Evolutionary conservation across 192 early-diverging fungal genomes (phyloP).

Genomic region (Entomortierella beljakovae): DNA sequence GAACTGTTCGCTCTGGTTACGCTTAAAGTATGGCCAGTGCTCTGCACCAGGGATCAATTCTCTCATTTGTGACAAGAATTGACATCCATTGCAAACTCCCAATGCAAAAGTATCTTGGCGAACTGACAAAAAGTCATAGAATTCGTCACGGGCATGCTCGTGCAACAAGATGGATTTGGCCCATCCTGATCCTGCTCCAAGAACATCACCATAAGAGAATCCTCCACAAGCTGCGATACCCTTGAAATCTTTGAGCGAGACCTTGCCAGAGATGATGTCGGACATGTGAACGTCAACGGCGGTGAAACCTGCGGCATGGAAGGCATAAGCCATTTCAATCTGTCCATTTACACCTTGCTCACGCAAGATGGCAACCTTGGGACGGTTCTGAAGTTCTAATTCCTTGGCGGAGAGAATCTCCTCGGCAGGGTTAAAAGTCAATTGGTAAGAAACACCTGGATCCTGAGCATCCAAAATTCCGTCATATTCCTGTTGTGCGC

Average conservation of each 20-base stretch:
- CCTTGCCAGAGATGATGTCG: conserved; percentile 80
- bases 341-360: conserved; percentile 99
- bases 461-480: conserved; percentile 75
- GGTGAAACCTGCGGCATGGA: conserved; percentile 93
- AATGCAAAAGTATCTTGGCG: conserved; percentile 93
- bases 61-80: conserved; percentile 91
- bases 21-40: conserved; percentile 92
- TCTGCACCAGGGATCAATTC: conserved; percentile 89
- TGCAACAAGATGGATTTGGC: conserved; percentile 91
- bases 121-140: conserved; percentile 82
- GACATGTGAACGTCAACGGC: conserved; percentile 99
- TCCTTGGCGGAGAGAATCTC: conserved; percentile 53
- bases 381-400: conserved; percentile 51
- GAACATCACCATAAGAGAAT: conserved; percentile 98
- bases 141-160: conserved; percentile 73
- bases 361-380: conserved; percentile 93
- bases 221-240: conserved; percentile 97
- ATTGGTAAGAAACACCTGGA: conserved; percentile 79
- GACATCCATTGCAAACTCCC: conserved; percentile 99
- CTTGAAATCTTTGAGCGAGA: conserved; percentile 75
- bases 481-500: conserved; percentile 87
- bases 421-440: conserved; percentile 85
- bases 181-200: conserved; percentile 99
- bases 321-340: conserved; percentile 94
- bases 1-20: conserved; percentile 95